Percentiles rank a stretch among this genome's conserved stretches.
Conservation (phyloP, 768 basidiomycete species). For the Mycena pura region DNA sequence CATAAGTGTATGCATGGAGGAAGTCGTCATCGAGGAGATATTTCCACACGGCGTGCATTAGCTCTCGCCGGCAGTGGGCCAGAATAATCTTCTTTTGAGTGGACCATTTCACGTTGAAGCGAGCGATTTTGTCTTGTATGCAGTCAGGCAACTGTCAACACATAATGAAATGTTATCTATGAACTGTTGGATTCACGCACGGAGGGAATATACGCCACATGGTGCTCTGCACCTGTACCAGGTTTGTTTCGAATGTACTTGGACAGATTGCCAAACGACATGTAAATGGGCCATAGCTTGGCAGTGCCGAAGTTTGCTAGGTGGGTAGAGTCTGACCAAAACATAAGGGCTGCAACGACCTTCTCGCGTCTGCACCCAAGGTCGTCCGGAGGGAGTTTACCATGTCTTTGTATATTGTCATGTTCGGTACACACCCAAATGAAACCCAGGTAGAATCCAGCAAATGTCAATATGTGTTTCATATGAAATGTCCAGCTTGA, state of each 20-base stretch:
- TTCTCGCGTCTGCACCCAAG: slow-evolving; percentile 28
- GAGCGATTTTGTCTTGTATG: slow-evolving; percentile 29
- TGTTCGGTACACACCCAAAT: too few species aligned
- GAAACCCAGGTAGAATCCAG: too few species aligned
- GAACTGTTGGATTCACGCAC: slow-evolving; percentile 25
- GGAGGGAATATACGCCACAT: slow-evolving; percentile 43
- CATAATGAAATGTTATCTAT: not conserved
- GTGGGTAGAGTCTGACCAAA: slow-evolving; percentile 39
- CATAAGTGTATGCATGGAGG: slow-evolving; percentile 31
- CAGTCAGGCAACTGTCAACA: slow-evolving; percentile 33
- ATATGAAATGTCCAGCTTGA: too few species aligned
- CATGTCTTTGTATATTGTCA: slow-evolving; percentile 21
- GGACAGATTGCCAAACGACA: slow-evolving; percentile 42
- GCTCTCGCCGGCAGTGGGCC: slow-evolving; percentile 36
- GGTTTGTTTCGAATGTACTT: slow-evolving; percentile 40
- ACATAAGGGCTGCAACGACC: slow-evolving; percentile 35
- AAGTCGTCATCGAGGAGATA: slow-evolving; percentile 34
- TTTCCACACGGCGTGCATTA: slow-evolving; percentile 34
- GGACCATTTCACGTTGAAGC: slow-evolving; percentile 17
- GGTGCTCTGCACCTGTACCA: slow-evolving; percentile 26
- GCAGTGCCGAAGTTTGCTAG: slow-evolving; percentile 38
- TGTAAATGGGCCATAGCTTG: slow-evolving; percentile 43
- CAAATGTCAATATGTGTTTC: too few species aligned
- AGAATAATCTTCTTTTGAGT: slow-evolving; percentile 27
- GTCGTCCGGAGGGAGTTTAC: slow-evolving; percentile 24